Percentiles rank a stretch among this genome's conserved stretches.
These are phyloP conservation scores for Oryza meridionalis DNA, from an alignment of 176 grass and related monocot species.

Conservation along the genomic window DNA sequence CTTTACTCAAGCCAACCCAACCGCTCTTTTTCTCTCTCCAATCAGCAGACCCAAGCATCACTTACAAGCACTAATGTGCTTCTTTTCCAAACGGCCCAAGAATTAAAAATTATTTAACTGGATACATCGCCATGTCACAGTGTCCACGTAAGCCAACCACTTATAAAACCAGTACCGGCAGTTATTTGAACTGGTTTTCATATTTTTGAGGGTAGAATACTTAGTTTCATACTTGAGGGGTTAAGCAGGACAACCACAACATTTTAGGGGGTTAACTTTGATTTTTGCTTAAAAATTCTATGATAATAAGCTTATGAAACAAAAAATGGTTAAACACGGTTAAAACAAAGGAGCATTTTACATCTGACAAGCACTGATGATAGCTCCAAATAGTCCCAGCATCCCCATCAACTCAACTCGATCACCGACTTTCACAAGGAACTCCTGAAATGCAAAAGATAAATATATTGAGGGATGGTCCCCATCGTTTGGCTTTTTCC, in stretches of 20 bases:
- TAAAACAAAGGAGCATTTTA: conserved; percentile 41
- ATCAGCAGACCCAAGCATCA: not conserved
- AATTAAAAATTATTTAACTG: not conserved
- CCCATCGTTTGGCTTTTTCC: too few species aligned
- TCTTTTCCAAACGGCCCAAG: not conserved
- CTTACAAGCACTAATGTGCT: not conserved
- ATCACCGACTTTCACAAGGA: conserved; percentile 58
- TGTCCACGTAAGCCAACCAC: not conserved
- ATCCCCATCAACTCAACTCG: conserved; percentile 79
- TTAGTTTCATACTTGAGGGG: too few species aligned
- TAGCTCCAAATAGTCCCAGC: conserved; percentile 69
- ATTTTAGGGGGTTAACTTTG: too few species aligned
- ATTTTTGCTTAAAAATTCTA: not conserved
- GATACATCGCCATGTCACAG: not conserved
- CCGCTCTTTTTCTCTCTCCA: not conserved
- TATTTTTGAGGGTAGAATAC: too few species aligned
- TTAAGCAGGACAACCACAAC: too few species aligned
- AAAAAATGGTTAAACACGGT: not conserved
- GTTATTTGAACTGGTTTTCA: too few species aligned
- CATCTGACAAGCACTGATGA: conserved; percentile 69
- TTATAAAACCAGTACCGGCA: not conserved
- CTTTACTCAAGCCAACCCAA: not conserved
- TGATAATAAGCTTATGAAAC: not conserved
- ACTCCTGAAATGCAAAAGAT: conserved; percentile 55
- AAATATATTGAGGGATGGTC: not conserved